Evolutionary conservation across 106 monocot genomes (phyloP).

Genomic region (Dendrobium nobile): DNA sequence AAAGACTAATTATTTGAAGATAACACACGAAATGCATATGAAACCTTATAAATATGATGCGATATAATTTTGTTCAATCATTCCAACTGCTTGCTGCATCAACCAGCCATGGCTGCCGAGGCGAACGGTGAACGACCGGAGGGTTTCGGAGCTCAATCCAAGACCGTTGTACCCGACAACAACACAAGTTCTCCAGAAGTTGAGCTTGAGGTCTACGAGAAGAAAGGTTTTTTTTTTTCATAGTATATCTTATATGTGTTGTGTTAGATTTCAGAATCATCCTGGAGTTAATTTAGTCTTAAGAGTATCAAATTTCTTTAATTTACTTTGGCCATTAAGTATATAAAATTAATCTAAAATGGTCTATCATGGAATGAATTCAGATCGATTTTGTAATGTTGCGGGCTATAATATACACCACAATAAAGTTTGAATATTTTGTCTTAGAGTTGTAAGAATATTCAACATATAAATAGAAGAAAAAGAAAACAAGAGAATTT

Average conservation of each 20-base stretch:
- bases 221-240: neutral
- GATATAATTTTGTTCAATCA: neutral
- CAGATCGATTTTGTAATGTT: no score
- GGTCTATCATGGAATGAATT: no score
- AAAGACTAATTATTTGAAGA: neutral
- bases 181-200: neutral
- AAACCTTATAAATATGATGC: neutral
- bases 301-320: no score
- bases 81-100: neutral
- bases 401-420: no score
- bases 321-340: no score
- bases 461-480: no score
- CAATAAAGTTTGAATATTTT: no score
- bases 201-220: neutral
- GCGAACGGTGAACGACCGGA: neutral
- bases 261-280: no score
- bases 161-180: neutral
- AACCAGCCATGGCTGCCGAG: neutral
- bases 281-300: no score
- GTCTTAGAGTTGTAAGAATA: no score
- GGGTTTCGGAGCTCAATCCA: neutral
- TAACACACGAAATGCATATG: neutral
- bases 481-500: neutral
- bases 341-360: no score
- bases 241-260: neutral